phyloP scores from a whole-genome alignment of 1,284 basidiomycete species.

The Phaffia rhodozyma region DNA sequence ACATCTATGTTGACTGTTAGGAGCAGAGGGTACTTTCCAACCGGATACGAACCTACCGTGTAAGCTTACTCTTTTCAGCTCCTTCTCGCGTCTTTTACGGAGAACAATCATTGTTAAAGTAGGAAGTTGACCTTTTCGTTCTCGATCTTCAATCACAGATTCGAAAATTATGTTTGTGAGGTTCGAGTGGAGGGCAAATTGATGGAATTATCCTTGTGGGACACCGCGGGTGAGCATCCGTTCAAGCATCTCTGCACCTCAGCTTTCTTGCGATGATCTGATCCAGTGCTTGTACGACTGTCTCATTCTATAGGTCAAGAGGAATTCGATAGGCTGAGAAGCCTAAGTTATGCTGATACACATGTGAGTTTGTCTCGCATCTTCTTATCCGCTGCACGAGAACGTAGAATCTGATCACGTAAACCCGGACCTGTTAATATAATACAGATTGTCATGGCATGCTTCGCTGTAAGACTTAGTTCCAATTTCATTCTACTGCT shows the following conservation, averaged over 20 bases:
- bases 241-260: constrained; percentile 13
- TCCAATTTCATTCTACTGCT: neutral
- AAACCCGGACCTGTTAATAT: neutral
- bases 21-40: constrained; percentile 33
- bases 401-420: neutral
- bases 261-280: constrained; percentile 7
- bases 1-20: constrained; percentile 48
- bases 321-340: constrained; percentile 84
- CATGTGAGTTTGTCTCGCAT: constrained; percentile 45
- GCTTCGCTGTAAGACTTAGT: constrained; percentile 60
- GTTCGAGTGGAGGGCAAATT: constrained; percentile 65
- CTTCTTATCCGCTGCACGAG: constrained; percentile 6
- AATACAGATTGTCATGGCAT: constrained; percentile 55
- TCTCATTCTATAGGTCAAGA: constrained; percentile 65
- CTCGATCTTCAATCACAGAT: constrained; percentile 29
- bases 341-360: constrained; percentile 85
- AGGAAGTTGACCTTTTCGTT: constrained; percentile 29
- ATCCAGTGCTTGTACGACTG: constrained; percentile 1
- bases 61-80: neutral
- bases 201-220: constrained; percentile 88
- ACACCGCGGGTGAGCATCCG: constrained; percentile 67
- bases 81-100: constrained; percentile 17
- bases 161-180: constrained; percentile 86
- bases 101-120: constrained; percentile 31
- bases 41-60: constrained; percentile 25